Conservation (phyloP, 2,329 filamentous ascomycete genomes). For the Fusarium paranaense region DNA sequence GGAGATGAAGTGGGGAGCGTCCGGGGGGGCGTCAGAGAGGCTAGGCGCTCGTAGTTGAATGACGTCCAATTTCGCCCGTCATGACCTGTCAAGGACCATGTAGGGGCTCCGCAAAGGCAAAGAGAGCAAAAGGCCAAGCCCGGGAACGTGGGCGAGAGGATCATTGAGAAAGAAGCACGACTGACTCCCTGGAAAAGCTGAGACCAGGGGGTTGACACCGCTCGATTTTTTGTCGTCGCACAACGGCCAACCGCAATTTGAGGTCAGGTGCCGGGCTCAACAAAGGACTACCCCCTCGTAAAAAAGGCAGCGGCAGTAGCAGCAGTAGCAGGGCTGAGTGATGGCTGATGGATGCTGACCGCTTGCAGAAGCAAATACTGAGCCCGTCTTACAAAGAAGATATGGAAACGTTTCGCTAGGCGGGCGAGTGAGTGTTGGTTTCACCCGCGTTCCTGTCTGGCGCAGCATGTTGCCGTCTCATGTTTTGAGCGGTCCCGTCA, state of each 20-base stretch:
- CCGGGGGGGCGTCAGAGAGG: conserved; percentile 19
- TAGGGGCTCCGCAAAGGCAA: conserved; percentile 1
- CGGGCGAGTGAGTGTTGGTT: conserved; percentile 8
- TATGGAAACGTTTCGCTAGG: conserved; percentile 6
- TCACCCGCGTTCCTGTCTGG: conserved; percentile 17
- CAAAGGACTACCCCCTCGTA: conserved; percentile 10
- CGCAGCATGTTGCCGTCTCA: conserved; percentile 2
- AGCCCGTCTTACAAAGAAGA: neutral
- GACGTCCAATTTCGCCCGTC: conserved; percentile 44
- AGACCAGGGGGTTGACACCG: conserved; percentile 36
- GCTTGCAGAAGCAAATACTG: conserved; percentile 36
- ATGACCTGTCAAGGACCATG: conserved; percentile 37
- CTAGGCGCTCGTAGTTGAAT: conserved; percentile 38
- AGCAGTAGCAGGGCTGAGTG: neutral
- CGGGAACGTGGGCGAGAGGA: neutral
- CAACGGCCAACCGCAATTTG: conserved; percentile 36
- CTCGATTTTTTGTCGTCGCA: conserved; percentile 15
- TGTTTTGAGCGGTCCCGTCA: neutral
- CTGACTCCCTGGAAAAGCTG: conserved; percentile 21
- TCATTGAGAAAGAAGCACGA: neutral
- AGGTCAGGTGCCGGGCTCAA: conserved; percentile 36
- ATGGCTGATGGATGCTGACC: conserved; percentile 31
- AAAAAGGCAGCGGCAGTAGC: neutral
- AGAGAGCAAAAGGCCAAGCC: conserved; percentile 9
- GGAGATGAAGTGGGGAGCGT: conserved; percentile 35